phyloP scores from a whole-genome alignment of 2,329 filamentous ascomycete genomes.

The Orbilia blumenaviensis region DNA sequence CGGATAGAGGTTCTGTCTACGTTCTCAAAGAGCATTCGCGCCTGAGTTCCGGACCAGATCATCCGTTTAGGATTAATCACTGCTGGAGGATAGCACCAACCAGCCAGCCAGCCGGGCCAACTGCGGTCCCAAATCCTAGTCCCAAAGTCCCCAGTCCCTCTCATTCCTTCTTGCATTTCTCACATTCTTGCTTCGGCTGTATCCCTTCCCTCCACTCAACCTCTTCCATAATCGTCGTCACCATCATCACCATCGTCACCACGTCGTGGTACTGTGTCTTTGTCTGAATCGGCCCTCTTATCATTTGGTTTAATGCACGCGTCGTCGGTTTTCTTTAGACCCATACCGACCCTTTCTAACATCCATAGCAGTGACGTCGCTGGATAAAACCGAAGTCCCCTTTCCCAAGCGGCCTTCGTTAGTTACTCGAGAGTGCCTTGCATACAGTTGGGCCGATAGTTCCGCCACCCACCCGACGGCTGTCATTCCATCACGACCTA shows the following conservation, averaged over 20 bases:
- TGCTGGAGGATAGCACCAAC: slow-evolving; percentile 33
- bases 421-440: slow-evolving; percentile 24
- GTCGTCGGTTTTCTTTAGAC: slow-evolving; percentile 33
- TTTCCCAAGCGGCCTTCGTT: slow-evolving; percentile 38
- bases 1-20: slow-evolving; percentile 1
- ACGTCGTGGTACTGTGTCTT: no score
- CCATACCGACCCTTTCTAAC: slow-evolving; percentile 48
- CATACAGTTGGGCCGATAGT: slow-evolving; percentile 3
- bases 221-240: slow-evolving; percentile 1
- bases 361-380: slow-evolving; percentile 28
- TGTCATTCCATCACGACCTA: no score
- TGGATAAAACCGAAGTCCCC: slow-evolving; percentile 32
- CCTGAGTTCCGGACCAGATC: slow-evolving; percentile 16
- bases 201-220: slow-evolving; percentile 10
- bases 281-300: not conserved
- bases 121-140: not conserved
- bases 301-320: slow-evolving; percentile 53
- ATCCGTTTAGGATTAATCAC: slow-evolving; percentile 46
- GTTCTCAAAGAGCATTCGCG: slow-evolving; percentile 12
- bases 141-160: not conserved
- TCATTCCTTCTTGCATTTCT: slow-evolving; percentile 52
- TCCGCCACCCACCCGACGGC: slow-evolving; percentile 9
- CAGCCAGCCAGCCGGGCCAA: slow-evolving; percentile 17
- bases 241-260: not conserved
- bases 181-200: slow-evolving; percentile 35